A percentile compares a stretch with the other conserved stretches of the same genome.
phyloP scores from a whole-genome alignment of 306 rosid species.

The Carpinus fangiana region DNA sequence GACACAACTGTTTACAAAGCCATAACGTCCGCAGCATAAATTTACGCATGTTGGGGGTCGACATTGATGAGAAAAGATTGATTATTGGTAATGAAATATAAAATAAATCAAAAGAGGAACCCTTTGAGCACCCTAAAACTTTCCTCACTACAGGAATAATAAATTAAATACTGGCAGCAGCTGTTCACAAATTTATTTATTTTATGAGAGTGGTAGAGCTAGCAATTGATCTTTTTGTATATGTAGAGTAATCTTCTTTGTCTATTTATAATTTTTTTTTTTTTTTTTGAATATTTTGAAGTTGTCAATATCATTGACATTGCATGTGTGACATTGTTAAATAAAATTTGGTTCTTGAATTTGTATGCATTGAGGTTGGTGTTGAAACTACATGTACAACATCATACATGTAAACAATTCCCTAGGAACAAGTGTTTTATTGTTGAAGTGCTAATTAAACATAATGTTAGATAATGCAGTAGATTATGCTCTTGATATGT shows the following conservation, averaged over 20 bases:
- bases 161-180: slow-evolving; percentile 17
- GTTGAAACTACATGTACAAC: not conserved
- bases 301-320: too few relatives aligned
- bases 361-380: not conserved
- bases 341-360: not conserved
- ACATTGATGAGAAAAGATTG: not conserved
- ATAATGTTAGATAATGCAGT: not conserved
- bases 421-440: too few relatives aligned
- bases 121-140: not conserved
- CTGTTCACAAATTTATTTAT: not conserved
- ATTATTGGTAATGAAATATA: slow-evolving; percentile 16
- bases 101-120: not conserved
- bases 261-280: not conserved
- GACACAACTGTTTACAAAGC: slow-evolving; percentile 7
- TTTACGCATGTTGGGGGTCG: not conserved
- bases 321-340: not conserved
- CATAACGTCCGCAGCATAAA: slow-evolving; percentile 22
- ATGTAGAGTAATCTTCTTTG: slow-evolving; percentile 15
- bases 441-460: too few relatives aligned
- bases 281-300: not conserved
- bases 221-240: slow-evolving; percentile 6
- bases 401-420: not conserved
- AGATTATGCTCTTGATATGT: not conserved
- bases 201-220: not conserved
- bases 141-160: slow-evolving; percentile 24